Percentiles rank a stretch among this genome's conserved stretches.
phyloP scores from a whole-genome alignment of 345 rosid genomes.

The Clarkia xantiana region DNA sequence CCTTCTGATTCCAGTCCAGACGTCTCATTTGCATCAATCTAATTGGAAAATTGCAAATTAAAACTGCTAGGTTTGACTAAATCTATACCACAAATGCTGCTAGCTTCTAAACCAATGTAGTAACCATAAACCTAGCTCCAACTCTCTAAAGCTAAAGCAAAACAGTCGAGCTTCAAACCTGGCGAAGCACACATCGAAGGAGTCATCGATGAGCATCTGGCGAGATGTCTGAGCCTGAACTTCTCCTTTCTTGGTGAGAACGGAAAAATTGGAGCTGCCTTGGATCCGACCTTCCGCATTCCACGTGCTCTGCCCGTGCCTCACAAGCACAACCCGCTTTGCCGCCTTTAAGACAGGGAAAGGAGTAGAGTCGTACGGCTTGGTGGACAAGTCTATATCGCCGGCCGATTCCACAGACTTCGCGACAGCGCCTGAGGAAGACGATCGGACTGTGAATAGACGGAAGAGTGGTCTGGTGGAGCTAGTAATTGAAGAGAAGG shows the following conservation, averaged over 20 bases:
- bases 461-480: background rate
- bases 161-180: constrained; percentile 24
- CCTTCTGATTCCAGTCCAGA: no score
- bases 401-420: constrained; percentile 12
- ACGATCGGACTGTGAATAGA: constrained; percentile 19
- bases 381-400: constrained; percentile 14
- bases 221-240: constrained; percentile 80
- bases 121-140: background rate
- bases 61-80: no score
- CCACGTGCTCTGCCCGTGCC: constrained; percentile 99
- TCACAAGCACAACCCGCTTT: constrained; percentile 79
- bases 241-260: constrained; percentile 80
- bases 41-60: no score
- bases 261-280: constrained; percentile 83
- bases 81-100: no score
- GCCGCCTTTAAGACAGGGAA: constrained; percentile 37
- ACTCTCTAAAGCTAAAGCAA: no score
- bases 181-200: constrained; percentile 72
- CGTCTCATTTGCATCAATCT: no score
- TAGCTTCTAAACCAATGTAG: background rate
- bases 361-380: constrained; percentile 18
- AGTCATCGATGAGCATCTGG: constrained; percentile 68
- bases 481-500: no score
- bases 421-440: constrained; percentile 21
- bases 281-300: constrained; percentile 85